Percentiles rank a stretch among this genome's conserved stretches.
Conservation (phyloP, 805 yeast genomes). For the Kuraishia hungarica region DNA sequence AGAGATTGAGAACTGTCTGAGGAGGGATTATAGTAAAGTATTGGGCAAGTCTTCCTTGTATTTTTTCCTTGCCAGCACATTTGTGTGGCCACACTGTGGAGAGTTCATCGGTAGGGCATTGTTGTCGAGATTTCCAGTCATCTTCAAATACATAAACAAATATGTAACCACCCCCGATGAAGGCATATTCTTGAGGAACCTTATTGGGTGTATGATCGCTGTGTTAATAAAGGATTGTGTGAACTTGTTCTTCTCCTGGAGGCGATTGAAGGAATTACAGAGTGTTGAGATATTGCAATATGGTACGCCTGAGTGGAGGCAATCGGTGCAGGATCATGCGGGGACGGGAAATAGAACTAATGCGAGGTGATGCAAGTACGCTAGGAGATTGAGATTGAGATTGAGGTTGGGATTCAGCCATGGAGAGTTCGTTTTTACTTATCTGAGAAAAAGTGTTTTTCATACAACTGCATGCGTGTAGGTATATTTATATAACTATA, state of each 20-base stretch:
- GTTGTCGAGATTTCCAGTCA: constrained; percentile 13
- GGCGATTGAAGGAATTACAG: constrained; percentile 18
- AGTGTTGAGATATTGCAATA: constrained; percentile 6
- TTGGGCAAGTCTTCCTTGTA: constrained; percentile 11
- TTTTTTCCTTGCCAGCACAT: constrained; percentile 16
- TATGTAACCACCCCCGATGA: constrained; percentile 28
- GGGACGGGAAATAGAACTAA: too few species aligned
- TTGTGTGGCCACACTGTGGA: constrained; percentile 26
- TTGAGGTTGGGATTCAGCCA: too few species aligned
- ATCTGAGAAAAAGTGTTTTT: too few species aligned
- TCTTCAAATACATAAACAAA: constrained; percentile 13
- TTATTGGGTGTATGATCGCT: constrained; percentile 23
- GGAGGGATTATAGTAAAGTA: constrained; percentile 19
- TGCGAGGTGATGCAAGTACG: too few species aligned
- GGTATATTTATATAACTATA: too few species aligned
- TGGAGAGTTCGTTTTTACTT: too few species aligned
- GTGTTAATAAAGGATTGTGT: constrained; percentile 22
- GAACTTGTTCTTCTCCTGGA: constrained; percentile 24
- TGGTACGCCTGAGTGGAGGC: not conserved
- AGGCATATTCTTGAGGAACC: constrained; percentile 20
- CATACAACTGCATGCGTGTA: too few species aligned
- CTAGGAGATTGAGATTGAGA: too few species aligned
- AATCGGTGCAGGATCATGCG: not conserved
- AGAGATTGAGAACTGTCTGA: constrained; percentile 18
- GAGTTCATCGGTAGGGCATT: constrained; percentile 13